phyloP scores from a whole-genome alignment of 805 yeast species.

The Candida railenensis region DNA sequence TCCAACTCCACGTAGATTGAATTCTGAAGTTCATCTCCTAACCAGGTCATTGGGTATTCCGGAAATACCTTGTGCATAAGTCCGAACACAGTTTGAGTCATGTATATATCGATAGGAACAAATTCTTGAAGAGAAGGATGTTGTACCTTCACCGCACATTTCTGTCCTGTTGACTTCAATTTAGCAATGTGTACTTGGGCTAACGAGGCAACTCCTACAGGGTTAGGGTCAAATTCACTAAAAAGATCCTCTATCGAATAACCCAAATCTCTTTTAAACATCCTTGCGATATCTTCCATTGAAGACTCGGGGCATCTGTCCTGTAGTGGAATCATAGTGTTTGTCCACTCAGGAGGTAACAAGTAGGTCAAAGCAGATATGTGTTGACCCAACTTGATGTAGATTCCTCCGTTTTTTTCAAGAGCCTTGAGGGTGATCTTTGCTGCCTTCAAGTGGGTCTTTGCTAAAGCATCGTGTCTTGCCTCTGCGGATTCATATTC shows the following conservation, averaged over 20 bases:
- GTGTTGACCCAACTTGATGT: constrained; percentile 94
- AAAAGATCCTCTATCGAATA: constrained; percentile 60
- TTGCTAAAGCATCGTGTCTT: constrained; percentile 50
- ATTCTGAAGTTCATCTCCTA: constrained; percentile 87
- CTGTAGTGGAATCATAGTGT: constrained; percentile 88
- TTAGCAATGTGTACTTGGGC: constrained; percentile 92
- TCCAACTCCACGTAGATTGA: constrained; percentile 91
- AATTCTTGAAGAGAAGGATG: constrained; percentile 85
- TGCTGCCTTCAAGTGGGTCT: constrained; percentile 78
- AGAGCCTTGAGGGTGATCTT: constrained; percentile 73
- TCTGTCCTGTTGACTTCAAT: constrained; percentile 54
- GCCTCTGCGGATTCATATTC: constrained; percentile 43
- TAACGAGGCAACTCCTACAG: constrained; percentile 93
- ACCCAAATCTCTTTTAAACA: constrained; percentile 73
- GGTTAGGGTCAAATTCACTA: constrained; percentile 60
- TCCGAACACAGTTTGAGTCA: constrained; percentile 75
- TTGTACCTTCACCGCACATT: constrained; percentile 92
- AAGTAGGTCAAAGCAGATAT: constrained; percentile 88
- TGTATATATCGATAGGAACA: constrained; percentile 83
- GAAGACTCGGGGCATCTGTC: constrained; percentile 86
- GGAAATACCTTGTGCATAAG: constrained; percentile 81
- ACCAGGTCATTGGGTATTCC: constrained; percentile 90
- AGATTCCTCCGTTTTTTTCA: constrained; percentile 86
- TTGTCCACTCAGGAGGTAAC: constrained; percentile 92
- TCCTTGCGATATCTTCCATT: constrained; percentile 59